Evolutionary conservation across 306 rosid species (phyloP).

Genomic region (Ormosia emarginata): DNA sequence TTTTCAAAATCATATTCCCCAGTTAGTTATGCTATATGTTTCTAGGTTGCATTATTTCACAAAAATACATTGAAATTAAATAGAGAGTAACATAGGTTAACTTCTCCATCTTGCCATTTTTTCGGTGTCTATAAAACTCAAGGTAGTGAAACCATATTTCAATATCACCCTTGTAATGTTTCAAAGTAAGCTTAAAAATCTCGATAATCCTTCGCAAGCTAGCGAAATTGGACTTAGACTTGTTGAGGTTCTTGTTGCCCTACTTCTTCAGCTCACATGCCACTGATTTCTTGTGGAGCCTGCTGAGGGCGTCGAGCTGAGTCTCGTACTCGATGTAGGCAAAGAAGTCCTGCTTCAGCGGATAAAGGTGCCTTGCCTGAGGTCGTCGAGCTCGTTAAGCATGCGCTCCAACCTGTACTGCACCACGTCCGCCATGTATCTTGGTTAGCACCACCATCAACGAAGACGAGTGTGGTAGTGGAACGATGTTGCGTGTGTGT

Average conservation of each 20-base stretch:
- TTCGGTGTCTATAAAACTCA: slow-evolving; percentile 63
- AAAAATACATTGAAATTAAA: not conserved
- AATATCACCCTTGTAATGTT: slow-evolving; percentile 42
- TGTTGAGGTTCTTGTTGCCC: too few species aligned
- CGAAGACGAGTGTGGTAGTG: too few species aligned
- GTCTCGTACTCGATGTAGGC: slow-evolving; percentile 40
- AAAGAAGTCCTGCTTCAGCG: slow-evolving; percentile 35
- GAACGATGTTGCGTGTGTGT: too few species aligned
- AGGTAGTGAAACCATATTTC: slow-evolving; percentile 44
- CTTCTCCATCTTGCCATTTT: slow-evolving; percentile 83
- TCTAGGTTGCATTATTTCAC: not conserved
- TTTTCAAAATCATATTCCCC: not conserved
- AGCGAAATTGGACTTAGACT: slow-evolving; percentile 36
- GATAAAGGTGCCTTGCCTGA: slow-evolving; percentile 37
- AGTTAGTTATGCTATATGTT: not conserved
- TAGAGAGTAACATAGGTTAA: slow-evolving; percentile 15
- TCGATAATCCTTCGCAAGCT: slow-evolving; percentile 25
- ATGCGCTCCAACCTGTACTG: slow-evolving; percentile 46
- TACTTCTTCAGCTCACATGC: slow-evolving; percentile 26
- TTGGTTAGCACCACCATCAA: not conserved
- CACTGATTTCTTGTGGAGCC: too few species aligned
- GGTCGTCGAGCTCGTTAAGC: slow-evolving; percentile 43
- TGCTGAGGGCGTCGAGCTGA: slow-evolving; percentile 35
- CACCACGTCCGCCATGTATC: slow-evolving; percentile 42
- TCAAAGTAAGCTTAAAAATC: slow-evolving; percentile 37